Evolutionary conservation across 2,329 filamentous ascomycete genomes (phyloP).

Genomic region (Venturia asperata): DNA sequence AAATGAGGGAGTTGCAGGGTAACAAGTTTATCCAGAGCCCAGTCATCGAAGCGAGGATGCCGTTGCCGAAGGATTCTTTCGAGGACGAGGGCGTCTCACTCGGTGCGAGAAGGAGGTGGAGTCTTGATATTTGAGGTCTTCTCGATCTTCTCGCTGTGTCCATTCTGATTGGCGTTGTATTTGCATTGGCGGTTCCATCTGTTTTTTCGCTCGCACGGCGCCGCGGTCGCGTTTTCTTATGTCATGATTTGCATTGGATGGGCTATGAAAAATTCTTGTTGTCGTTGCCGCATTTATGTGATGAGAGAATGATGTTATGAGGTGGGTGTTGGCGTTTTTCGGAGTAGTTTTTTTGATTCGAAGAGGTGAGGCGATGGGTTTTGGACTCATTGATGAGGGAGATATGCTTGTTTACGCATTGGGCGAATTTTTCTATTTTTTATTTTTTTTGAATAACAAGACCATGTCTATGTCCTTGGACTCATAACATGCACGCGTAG

Average conservation of each 20-base stretch:
- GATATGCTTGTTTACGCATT: no score
- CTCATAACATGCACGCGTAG: not conserved
- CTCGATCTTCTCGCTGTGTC: not conserved
- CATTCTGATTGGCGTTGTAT: constrained; percentile 1
- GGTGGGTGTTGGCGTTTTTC: not conserved
- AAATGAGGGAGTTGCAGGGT: not conserved
- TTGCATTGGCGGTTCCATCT: not conserved
- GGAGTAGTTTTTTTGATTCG: no score
- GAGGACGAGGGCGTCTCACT: not conserved
- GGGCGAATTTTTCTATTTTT: no score
- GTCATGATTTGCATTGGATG: constrained; percentile 4
- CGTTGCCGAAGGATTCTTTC: constrained; percentile 9
- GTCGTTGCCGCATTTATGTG: constrained; percentile 9
- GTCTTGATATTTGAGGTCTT: not conserved
- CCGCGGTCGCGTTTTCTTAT: not conserved
- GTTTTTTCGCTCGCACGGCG: not conserved
- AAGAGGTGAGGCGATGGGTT: not conserved
- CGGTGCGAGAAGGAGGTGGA: constrained; percentile 6
- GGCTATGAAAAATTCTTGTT: constrained; percentile 3
- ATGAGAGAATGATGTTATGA: constrained; percentile 12
- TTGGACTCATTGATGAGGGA: not conserved
- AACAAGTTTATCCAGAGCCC: constrained; percentile 15
- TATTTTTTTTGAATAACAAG: not conserved
- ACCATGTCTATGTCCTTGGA: not conserved
- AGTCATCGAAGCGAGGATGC: constrained; percentile 14